These are phyloP conservation scores for Clarireedia homoeocarpa DNA, from an alignment of 2,329 filamentous ascomycete species.

Conservation along the genomic window DNA sequence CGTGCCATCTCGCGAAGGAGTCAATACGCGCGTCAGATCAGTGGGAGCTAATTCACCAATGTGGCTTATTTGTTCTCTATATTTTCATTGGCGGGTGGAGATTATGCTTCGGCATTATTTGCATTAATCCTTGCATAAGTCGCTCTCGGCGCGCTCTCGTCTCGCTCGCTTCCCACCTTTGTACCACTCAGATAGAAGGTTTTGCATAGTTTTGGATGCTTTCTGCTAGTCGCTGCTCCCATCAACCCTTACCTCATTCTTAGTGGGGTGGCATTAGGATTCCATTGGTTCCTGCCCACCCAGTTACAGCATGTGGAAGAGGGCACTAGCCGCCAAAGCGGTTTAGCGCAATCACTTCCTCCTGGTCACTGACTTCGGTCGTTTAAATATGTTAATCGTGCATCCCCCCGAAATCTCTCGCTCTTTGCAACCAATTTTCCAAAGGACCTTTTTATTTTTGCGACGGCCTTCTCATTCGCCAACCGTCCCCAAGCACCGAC, in stretches of 20 bases:
- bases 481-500: neutral
- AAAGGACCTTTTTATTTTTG: neutral
- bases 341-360: neutral
- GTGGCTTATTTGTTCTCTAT: neutral
- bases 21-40: neutral
- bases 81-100: neutral
- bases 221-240: too few relatives aligned
- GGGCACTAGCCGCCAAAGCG: neutral
- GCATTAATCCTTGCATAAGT: neutral
- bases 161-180: too few relatives aligned
- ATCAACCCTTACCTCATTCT: neutral
- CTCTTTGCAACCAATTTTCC: slow-evolving; percentile 10
- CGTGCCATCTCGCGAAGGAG: neutral
- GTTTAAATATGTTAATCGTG: slow-evolving; percentile 9
- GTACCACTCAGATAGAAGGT: too few relatives aligned
- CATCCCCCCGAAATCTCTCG: slow-evolving; percentile 6
- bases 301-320: neutral
- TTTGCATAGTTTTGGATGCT: too few relatives aligned
- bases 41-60: neutral
- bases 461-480: slow-evolving; percentile 10
- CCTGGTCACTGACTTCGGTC: neutral
- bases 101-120: neutral
- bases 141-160: neutral
- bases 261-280: neutral
- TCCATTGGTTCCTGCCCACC: neutral